These are phyloP conservation scores for Tetrahymena borealis DNA, from an alignment of 73 alveolate species.

Conservation along the genomic window DNA sequence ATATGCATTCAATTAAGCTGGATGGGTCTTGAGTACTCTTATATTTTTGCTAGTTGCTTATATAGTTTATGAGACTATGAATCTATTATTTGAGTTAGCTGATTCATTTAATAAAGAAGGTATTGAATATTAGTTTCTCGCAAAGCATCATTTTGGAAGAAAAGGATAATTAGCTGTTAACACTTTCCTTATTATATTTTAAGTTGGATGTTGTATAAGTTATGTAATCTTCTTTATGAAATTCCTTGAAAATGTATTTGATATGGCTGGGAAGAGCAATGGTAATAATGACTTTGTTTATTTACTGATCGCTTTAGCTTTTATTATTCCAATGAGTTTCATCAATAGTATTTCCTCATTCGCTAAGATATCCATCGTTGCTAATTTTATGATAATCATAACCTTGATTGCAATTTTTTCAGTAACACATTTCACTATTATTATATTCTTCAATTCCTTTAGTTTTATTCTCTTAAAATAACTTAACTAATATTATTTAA, in stretches of 20 bases:
- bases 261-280: background rate
- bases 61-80: slow-evolving; percentile 10
- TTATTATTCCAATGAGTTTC: slow-evolving; percentile 31
- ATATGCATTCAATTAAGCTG: slow-evolving; percentile 17
- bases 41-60: slow-evolving; percentile 10
- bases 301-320: slow-evolving; percentile 6
- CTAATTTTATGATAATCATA: slow-evolving; percentile 15
- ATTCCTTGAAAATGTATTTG: slow-evolving; percentile 25
- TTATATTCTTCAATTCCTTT: no score
- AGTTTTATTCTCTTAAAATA: no score
- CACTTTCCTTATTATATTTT: background rate
- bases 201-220: slow-evolving; percentile 35
- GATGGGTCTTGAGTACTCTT: slow-evolving; percentile 9
- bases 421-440: background rate
- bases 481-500: no score
- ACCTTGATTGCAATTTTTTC: slow-evolving; percentile 8
- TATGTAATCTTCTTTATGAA: slow-evolving; percentile 38
- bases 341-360: slow-evolving; percentile 24
- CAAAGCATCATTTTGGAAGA: slow-evolving; percentile 15
- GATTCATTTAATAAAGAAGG: background rate
- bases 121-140: slow-evolving; percentile 16
- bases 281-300: slow-evolving; percentile 2
- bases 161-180: background rate
- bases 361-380: slow-evolving; percentile 16
- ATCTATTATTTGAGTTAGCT: slow-evolving; percentile 8